These are phyloP conservation scores for Fusarium secorum DNA, from an alignment of 2,329 filamentous ascomycete species.

Conservation along the genomic window DNA sequence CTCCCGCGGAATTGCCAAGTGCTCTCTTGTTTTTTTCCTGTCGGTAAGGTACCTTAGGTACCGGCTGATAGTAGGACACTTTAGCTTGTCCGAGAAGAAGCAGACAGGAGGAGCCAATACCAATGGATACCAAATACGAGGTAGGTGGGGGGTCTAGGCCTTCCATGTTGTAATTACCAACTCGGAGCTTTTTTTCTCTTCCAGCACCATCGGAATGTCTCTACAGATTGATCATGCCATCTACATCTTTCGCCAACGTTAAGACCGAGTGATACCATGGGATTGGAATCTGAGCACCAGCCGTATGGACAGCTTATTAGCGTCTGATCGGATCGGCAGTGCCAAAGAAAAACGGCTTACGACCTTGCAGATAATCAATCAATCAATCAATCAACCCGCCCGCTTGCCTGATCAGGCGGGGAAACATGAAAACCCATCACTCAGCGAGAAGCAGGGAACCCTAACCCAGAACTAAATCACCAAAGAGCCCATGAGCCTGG, in stretches of 20 bases:
- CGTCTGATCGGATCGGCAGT: conserved; percentile 37
- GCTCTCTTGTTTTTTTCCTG: not conserved
- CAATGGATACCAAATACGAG: conserved; percentile 29
- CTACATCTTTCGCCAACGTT: not conserved
- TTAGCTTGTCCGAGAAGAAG: conserved; percentile 17
- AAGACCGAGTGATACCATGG: not conserved
- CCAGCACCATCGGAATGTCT: not conserved
- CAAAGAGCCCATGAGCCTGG: conserved; percentile 1
- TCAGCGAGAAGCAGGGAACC: not conserved
- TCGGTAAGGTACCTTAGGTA: not conserved
- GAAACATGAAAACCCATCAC: conserved; percentile 15
- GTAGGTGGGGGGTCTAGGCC: conserved; percentile 19
- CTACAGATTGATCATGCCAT: not conserved
- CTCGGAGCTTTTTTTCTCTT: not conserved
- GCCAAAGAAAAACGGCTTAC: conserved; percentile 26
- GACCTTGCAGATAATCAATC: conserved; percentile 19
- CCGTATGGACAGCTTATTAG: not conserved
- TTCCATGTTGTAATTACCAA: not conserved
- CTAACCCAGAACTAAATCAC: not conserved
- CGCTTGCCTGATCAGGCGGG: conserved; percentile 18
- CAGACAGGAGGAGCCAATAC: not conserved
- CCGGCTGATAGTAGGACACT: not conserved
- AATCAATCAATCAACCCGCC: not conserved
- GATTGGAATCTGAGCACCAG: not conserved
- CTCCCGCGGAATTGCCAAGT: not conserved